These are phyloP conservation scores for Akanthomyces muscarius DNA, from an alignment of 2,329 filamentous ascomycete genomes.

Conservation along the genomic window DNA sequence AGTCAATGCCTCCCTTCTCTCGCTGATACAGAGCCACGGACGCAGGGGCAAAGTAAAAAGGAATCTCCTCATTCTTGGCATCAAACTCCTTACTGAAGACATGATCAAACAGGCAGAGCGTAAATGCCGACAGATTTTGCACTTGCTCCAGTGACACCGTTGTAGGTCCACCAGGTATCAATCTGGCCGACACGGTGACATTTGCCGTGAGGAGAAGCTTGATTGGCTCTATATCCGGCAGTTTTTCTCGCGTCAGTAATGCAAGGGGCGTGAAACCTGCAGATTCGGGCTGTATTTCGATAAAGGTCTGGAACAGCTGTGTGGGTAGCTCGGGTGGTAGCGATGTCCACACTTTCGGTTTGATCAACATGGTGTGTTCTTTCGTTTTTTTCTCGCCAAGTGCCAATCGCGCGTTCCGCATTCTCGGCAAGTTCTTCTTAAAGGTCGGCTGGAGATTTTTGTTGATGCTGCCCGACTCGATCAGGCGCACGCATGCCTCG, in stretches of 20 bases:
- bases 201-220: not conserved
- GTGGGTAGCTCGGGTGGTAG: constrained; percentile 40
- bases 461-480: constrained; percentile 64
- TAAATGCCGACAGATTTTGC: constrained; percentile 64
- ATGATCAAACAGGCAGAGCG: constrained; percentile 71
- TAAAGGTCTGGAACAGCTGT: constrained; percentile 47
- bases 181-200: not conserved
- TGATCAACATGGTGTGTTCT: constrained; percentile 72
- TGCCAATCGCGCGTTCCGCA: constrained; percentile 84
- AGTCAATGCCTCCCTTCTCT: not conserved
- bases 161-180: constrained; percentile 38
- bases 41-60: constrained; percentile 77
- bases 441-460: constrained; percentile 70
- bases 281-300: not conserved
- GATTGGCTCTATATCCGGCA: not conserved
- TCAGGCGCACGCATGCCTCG: constrained; percentile 68
- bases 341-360: constrained; percentile 68
- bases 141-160: constrained; percentile 41
- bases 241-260: not conserved
- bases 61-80: constrained; percentile 57
- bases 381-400: constrained; percentile 73
- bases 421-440: constrained; percentile 65
- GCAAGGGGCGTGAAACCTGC: not conserved
- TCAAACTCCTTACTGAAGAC: constrained; percentile 87
- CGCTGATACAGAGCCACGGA: constrained; percentile 22